Evolutionary conservation across 2,329 filamentous ascomycete genomes (phyloP).

Genomic region (Trichoderma gracile): DNA sequence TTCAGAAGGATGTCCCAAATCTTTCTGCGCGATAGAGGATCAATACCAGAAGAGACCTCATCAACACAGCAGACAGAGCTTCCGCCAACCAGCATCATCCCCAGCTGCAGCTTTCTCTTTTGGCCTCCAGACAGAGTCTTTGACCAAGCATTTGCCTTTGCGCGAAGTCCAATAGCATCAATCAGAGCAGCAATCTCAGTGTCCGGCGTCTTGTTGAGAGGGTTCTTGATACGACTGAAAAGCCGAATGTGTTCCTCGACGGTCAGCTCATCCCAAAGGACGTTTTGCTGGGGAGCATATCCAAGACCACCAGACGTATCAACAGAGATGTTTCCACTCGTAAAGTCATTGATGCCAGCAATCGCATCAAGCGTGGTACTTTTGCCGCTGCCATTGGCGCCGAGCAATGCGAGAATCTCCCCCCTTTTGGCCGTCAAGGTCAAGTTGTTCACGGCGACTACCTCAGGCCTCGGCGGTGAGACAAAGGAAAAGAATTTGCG

Average conservation of each 20-base stretch:
- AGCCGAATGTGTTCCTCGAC: slow-evolving; percentile 70
- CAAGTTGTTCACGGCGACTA: slow-evolving; percentile 72
- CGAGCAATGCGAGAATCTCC: slow-evolving; percentile 74
- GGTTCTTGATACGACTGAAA: slow-evolving; percentile 68
- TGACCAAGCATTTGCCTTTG: slow-evolving; percentile 62
- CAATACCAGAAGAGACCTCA: slow-evolving; percentile 72
- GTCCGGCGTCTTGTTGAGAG: slow-evolving; percentile 47
- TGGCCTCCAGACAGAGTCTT: slow-evolving; percentile 72
- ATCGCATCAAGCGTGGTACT: slow-evolving; percentile 55
- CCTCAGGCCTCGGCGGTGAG: slow-evolving; percentile 57
- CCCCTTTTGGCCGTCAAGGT: slow-evolving; percentile 68
- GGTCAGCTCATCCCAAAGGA: slow-evolving; percentile 72
- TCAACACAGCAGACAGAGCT: slow-evolving; percentile 72
- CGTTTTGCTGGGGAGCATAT: slow-evolving; percentile 74
- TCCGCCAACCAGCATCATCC: slow-evolving; percentile 77
- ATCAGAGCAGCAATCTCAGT: slow-evolving; percentile 51
- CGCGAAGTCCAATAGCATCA: slow-evolving; percentile 62
- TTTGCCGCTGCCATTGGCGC: slow-evolving; percentile 71
- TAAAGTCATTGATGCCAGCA: slow-evolving; percentile 41
- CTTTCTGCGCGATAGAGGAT: slow-evolving; percentile 62
- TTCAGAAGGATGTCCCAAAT: slow-evolving; percentile 62
- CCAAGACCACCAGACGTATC: slow-evolving; percentile 72
- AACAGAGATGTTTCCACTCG: slow-evolving; percentile 61
- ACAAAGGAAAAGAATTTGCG: slow-evolving; percentile 52
- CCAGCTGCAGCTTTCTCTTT: slow-evolving; percentile 74